Evolutionary conservation across 164 flowering plant genomes (phyloP), one percentile per base, ranked within the genome.

Genomic region (Stephania cephalantha): DNA sequence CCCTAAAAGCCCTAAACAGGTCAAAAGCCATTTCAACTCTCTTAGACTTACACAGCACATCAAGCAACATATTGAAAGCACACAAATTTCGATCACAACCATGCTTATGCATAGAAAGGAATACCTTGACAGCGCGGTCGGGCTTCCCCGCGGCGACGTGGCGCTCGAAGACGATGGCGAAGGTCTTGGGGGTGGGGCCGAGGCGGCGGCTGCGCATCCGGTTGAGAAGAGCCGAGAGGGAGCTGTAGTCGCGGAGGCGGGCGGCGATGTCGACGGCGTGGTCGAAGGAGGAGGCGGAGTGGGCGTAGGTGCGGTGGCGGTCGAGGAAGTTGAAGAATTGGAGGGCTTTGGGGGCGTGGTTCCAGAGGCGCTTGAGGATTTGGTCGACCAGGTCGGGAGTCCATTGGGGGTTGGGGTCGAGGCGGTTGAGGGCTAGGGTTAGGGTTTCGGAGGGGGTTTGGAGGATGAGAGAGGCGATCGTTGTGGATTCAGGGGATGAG

Each of bases 271-370:
- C 97, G 72, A 91, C 82, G 80, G 91, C 93, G 74, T 87, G 90
- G 81, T 93, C 90, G 79, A 86, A 90, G 75, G 97, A 77, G 76
- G 89, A 82, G 18, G 83, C 25, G 44, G 88, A 83, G 80, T 85
- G 97, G 46, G 80, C 3, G 85, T 88, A 89, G 69, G 78, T 63
- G 44, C 82, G 90, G 76, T 83, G 92, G 79, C 65, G 76, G 76
- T 80, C 83, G 44, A 93, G 87, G 80, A 67, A 53, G 71, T 77
- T 61, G 91, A 90, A 91, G 84, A 95, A 89, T 10, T 80, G 81
- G 68, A 93, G 87, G 78, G 97, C 95, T 83, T 90, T 91, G 71
- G 93, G 91, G 46, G 89, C 95, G 66, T 91, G 88, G 85, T 91
- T 89, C 97, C 97, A 93, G n/a, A 95, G 88, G 72, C 85, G 90